phyloP scores from a whole-genome alignment of 2,329 filamentous ascomycete genomes.

The Alternaria novae-zelandiae region DNA sequence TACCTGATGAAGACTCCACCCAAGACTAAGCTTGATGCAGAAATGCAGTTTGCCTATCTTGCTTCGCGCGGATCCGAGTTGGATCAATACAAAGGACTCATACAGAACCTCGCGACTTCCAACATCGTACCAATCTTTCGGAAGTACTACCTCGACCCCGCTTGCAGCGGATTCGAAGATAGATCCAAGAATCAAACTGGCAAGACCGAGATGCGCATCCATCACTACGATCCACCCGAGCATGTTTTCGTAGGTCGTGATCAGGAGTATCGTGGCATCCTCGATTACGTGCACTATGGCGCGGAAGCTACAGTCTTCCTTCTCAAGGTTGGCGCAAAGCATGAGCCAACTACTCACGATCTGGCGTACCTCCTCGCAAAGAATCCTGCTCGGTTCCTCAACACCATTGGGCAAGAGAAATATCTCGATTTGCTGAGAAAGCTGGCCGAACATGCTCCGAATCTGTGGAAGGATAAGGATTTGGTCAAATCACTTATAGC shows the following conservation, averaged over 20 bases:
- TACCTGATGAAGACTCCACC: constrained; percentile 76
- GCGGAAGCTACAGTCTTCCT: constrained; percentile 86
- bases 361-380: constrained; percentile 82
- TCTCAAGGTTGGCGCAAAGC: constrained; percentile 86
- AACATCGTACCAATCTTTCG: constrained; percentile 49
- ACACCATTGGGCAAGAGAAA: constrained; percentile 81
- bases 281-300: constrained; percentile 97
- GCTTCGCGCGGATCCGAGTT: constrained; percentile 78
- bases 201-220: constrained; percentile 50
- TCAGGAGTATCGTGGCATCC: constrained; percentile 82
- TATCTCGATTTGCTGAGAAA: constrained; percentile 84
- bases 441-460: constrained; percentile 73
- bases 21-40: constrained; percentile 68
- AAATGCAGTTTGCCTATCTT: constrained; percentile 81
- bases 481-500: constrained; percentile 78
- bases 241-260: constrained; percentile 80
- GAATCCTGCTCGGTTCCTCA: constrained; percentile 82
- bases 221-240: constrained; percentile 68
- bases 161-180: constrained; percentile 43
- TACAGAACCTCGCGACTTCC: constrained; percentile 34
- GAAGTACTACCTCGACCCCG: constrained; percentile 41
- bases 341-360: constrained; percentile 85
- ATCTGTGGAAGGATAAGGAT: constrained; percentile 77
- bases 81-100: constrained; percentile 47
- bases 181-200: constrained; percentile 37